Evolutionary conservation across 352 stramenopile genomes (phyloP).

Genomic region (Thalassiosira exigua): DNA sequence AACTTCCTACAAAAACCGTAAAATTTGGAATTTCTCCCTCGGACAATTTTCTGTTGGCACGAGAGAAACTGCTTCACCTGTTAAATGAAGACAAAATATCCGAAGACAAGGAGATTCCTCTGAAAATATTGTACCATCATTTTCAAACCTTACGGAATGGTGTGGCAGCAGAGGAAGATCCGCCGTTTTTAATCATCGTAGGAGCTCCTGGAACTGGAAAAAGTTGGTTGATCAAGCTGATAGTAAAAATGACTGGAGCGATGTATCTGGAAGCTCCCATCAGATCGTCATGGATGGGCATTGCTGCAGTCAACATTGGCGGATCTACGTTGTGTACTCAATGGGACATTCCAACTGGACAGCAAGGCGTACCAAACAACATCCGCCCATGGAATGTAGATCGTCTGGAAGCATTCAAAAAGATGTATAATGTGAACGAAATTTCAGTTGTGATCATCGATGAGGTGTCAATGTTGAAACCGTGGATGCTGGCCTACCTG

Average conservation of each 20-base stretch:
- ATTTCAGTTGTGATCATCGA: conserved; percentile 41
- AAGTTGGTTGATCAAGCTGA: conserved; percentile 23
- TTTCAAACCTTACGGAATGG: conserved; percentile 19
- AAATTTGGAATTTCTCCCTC: too few species aligned
- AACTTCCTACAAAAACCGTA: too few species aligned
- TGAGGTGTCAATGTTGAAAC: conserved; percentile 46
- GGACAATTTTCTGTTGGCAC: too few species aligned
- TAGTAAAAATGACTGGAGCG: conserved; percentile 11
- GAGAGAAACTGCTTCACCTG: conserved; percentile 13
- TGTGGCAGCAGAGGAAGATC: conserved; percentile 4
- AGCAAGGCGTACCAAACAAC: not conserved
- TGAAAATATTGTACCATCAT: conserved; percentile 24
- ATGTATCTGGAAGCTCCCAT: conserved; percentile 28
- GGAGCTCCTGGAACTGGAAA: conserved; percentile 32
- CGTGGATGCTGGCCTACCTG: conserved; percentile 50
- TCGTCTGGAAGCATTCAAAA: conserved; percentile 25
- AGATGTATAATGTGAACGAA: conserved; percentile 27
- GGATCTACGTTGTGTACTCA: conserved; percentile 29
- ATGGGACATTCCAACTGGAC: conserved; percentile 27
- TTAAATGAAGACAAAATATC: conserved; percentile 15
- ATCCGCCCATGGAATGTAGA: conserved; percentile 26
- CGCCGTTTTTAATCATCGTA: conserved; percentile 30
- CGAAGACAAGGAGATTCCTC: conserved; percentile 20
- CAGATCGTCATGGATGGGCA: conserved; percentile 39
- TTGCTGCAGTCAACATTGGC: conserved; percentile 39